Percentiles rank a stretch among this genome's conserved stretches.
phyloP scores from a whole-genome alignment of 2,329 filamentous ascomycete species.

The Aspergillus novofumigatus region DNA sequence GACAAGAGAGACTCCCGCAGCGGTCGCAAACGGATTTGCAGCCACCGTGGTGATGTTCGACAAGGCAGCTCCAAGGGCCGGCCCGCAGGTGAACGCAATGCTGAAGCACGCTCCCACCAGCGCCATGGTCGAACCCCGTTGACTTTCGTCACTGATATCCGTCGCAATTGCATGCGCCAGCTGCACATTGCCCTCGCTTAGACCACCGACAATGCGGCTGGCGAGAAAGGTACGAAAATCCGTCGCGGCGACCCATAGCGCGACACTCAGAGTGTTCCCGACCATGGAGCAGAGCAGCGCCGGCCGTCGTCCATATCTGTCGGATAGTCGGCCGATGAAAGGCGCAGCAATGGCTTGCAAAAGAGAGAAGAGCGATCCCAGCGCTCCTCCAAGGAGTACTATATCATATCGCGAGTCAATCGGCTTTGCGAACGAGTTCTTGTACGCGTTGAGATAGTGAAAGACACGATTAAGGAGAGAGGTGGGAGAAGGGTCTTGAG shows the following conservation, averaged over 20 bases:
- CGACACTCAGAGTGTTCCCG: slow-evolving; percentile 88
- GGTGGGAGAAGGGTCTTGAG: slow-evolving; percentile 60
- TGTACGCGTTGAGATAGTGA: slow-evolving; percentile 85
- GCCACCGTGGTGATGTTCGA: slow-evolving; percentile 72
- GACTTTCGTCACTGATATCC: slow-evolving; percentile 83
- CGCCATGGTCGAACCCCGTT: slow-evolving; percentile 88
- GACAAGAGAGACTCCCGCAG: slow-evolving; percentile 79
- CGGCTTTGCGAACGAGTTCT: slow-evolving; percentile 82
- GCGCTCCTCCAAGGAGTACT: slow-evolving; percentile 84
- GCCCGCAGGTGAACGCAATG: slow-evolving; percentile 94
- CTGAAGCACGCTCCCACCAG: slow-evolving; percentile 95
- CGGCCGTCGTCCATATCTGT: slow-evolving; percentile 79
- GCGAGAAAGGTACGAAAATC: slow-evolving; percentile 95
- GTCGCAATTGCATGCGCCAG: slow-evolving; percentile 93
- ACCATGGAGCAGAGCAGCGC: slow-evolving; percentile 88
- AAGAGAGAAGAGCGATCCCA: slow-evolving; percentile 89
- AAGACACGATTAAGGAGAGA: slow-evolving; percentile 78
- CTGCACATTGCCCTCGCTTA: slow-evolving; percentile 97
- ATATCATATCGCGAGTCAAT: slow-evolving; percentile 98
- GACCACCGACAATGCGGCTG: slow-evolving; percentile 84
- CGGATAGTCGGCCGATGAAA: slow-evolving; percentile 82
- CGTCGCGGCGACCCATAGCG: slow-evolving; percentile 87
- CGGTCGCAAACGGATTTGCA: slow-evolving; percentile 89
- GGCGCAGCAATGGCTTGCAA: slow-evolving; percentile 91
- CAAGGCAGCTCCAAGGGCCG: slow-evolving; percentile 82